Base-by-base conservation (phyloP, 306 rosid species). In the Quercus ilex region DNA sequence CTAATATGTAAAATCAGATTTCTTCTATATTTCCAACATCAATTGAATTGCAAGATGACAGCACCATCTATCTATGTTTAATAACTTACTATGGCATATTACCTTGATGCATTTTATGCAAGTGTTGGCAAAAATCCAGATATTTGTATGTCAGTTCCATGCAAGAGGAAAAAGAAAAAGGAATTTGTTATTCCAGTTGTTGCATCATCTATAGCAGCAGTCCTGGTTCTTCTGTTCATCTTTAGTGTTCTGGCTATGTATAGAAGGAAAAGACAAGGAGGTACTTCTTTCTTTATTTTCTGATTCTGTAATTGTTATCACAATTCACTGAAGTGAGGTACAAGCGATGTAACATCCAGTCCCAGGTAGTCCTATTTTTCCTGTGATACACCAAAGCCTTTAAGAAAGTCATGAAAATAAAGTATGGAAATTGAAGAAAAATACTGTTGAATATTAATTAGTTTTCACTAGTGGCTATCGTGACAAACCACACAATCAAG, bases 41-140 rank as follows among this genome's bases (percentile, higher is more conserved):
- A 15, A 30, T 56, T 28, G 20, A 12, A 12, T 26, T 51, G 59
- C 28, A 51, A 25, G 51, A 74, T 74, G 6, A 18, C 2, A 55
- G 6, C 26, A 73, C 55, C 14, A 53, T n/a, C 33, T 28, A 46
- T 18, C 18, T 65, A 26, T 19, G 65, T 31, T 67, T 12, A 13
- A 33, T 10, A n/a, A 31, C 64, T 20, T 1, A 31, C 52, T 2
- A 2, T 15, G 43, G 41, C 6, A 2, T 58, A 28, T 58, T 23
- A 74, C 79, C 58, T 21, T 63, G 2, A 57, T 76, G 53, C 21
- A 3, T 26, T 52, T 49, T 49, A 51, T 58, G 30, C 18, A 43
- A 88, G 89, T 38, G 28, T 83, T 8, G 76, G 55, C n/a, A 73
- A 52, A 59, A 85, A 83, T 56, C 77, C 62, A 20, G 46, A 55